Conservation (phyloP, 2,329 filamentous ascomycete species). For the Phyllosticta capitalensis region DNA sequence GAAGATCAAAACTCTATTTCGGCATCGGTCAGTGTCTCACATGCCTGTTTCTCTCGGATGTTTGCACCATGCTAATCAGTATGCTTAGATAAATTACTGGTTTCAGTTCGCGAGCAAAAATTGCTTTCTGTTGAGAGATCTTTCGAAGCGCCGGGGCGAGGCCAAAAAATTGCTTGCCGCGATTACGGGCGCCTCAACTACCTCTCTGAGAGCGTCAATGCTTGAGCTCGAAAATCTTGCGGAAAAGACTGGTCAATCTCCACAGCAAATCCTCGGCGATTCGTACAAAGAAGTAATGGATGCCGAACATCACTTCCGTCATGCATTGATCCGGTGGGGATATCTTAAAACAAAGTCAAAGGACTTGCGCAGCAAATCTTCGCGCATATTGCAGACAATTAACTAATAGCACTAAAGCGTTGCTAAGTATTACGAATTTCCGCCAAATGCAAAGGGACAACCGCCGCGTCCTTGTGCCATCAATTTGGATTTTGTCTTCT, state of each 20-base stretch:
- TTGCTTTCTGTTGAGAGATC: not conserved
- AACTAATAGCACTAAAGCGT: no score
- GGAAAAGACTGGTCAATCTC: no score
- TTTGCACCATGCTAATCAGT: conserved; percentile 16
- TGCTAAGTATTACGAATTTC: not conserved
- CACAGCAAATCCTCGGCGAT: no score
- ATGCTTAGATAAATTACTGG: conserved; percentile 64
- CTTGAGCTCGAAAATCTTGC: no score
- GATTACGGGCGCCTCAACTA: not conserved
- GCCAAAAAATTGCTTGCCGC: not conserved
- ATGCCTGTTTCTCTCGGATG: not conserved
- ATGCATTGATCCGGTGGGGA: no score
- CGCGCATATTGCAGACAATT: no score
- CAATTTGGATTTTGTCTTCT: conserved; percentile 18
- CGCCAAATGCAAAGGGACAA: conserved; percentile 22
- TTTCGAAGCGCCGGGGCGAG: not conserved
- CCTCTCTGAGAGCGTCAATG: not conserved
- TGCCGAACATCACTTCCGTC: no score
- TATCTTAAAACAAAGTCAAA: no score
- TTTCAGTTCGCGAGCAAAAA: conserved; percentile 46
- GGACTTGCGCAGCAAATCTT: no score
- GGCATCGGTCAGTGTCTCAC: conserved; percentile 41
- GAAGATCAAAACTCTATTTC: conserved; percentile 44
- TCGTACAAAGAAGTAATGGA: no score
- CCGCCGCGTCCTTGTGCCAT: conserved; percentile 18